Conservation (phyloP, 495 filamentous ascomycete species). For the Aspergillus funiculosus region DNA sequence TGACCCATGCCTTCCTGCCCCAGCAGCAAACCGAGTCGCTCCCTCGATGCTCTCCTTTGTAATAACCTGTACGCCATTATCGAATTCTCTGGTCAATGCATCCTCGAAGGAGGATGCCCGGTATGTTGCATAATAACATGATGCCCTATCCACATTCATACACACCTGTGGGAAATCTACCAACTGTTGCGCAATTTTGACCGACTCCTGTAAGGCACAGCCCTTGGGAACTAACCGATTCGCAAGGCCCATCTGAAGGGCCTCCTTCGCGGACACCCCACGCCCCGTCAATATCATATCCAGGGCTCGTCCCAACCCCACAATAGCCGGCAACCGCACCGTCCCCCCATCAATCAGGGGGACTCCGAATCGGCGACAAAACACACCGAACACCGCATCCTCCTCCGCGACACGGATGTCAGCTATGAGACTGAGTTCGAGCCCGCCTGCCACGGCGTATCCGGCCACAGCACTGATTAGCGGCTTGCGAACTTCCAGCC, state of each 20-base stretch:
- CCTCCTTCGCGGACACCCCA: slow-evolving; percentile 38
- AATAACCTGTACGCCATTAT: slow-evolving; percentile 34
- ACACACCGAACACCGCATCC: slow-evolving; percentile 44
- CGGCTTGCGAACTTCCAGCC: slow-evolving; percentile 36
- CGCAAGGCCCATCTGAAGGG: slow-evolving; percentile 43
- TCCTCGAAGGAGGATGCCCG: slow-evolving; percentile 39
- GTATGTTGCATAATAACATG: slow-evolving; percentile 42
- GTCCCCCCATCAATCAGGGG: slow-evolving; percentile 48
- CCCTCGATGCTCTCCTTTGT: slow-evolving; percentile 35
- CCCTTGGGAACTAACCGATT: slow-evolving; percentile 45
- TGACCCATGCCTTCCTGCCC: slow-evolving; percentile 38
- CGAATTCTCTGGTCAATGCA: slow-evolving; percentile 39
- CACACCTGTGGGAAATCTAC: slow-evolving; percentile 41
- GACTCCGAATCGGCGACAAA: slow-evolving; percentile 45
- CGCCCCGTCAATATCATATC: slow-evolving; percentile 50
- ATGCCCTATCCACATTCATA: slow-evolving; percentile 36
- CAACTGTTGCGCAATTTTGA: slow-evolving; percentile 36
- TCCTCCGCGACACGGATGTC: slow-evolving; percentile 46
- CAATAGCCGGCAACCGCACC: slow-evolving; percentile 41
- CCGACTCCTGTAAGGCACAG: slow-evolving; percentile 39
- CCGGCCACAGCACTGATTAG: slow-evolving; percentile 42
- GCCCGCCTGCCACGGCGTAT: slow-evolving; percentile 45
- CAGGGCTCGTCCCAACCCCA: slow-evolving; percentile 44
- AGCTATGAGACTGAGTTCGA: slow-evolving; percentile 42
- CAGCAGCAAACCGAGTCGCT: slow-evolving; percentile 37